A percentile compares a stretch with the other conserved stretches of the same genome.
These are phyloP conservation scores for Candolleomyces eurysporus DNA, from an alignment of 768 basidiomycete genomes.

Conservation along the genomic window DNA sequence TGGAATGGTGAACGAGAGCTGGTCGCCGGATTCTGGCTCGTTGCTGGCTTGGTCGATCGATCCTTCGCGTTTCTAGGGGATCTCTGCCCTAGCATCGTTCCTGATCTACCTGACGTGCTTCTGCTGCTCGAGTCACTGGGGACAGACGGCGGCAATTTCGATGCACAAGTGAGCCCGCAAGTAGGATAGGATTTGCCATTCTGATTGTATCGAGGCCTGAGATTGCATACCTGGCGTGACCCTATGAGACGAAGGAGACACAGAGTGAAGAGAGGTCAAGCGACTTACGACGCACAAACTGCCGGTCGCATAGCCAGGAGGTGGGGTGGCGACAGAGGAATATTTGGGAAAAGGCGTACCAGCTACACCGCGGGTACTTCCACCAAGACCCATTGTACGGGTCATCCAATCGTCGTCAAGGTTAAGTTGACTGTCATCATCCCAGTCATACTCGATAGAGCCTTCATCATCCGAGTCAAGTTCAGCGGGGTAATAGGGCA, in stretches of 20 bases:
- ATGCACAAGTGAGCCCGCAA: conserved; percentile 24
- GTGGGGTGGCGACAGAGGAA: too few relatives aligned
- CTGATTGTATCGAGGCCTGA: conserved; percentile 15
- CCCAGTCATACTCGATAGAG: not conserved
- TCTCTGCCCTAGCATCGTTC: too few relatives aligned
- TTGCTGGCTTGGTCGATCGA: too few relatives aligned
- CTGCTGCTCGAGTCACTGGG: not conserved
- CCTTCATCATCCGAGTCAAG: conserved; percentile 5
- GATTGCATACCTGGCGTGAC: conserved; percentile 18
- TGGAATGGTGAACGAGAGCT: too few relatives aligned
- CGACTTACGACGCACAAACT: not conserved
- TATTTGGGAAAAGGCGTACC: too few relatives aligned
- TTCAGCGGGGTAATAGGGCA: not conserved
- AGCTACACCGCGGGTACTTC: too few relatives aligned
- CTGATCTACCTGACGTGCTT: too few relatives aligned
- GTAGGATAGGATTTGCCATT: conserved; percentile 21
- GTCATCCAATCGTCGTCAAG: not conserved
- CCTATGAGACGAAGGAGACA: not conserved
- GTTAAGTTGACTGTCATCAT: not conserved
- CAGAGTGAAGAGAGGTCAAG: not conserved
- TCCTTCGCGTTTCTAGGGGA: too few relatives aligned
- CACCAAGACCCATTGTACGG: not conserved
- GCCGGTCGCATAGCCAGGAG: too few relatives aligned
- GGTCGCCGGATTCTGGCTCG: too few relatives aligned
- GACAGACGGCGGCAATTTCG: not conserved